These are phyloP conservation scores for Aspergillus sp. DNA, from an alignment of 2,329 filamentous ascomycete genomes.

Conservation along the genomic window DNA sequence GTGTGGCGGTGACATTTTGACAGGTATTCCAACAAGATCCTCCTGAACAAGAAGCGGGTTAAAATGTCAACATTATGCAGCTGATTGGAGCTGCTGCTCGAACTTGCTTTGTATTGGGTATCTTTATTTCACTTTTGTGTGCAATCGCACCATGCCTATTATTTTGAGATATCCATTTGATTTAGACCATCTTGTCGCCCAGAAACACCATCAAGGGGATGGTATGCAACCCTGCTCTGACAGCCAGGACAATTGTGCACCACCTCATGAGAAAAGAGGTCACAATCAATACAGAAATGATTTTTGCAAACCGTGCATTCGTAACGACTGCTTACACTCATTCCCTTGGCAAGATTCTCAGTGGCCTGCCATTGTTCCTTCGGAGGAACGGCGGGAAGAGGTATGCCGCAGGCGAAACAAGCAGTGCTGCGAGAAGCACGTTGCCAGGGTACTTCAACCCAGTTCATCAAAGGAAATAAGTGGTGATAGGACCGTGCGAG, in stretches of 20 bases:
- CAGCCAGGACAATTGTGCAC: conserved; percentile 96
- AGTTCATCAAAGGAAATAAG: conserved; percentile 84
- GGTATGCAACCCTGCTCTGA: conserved; percentile 46
- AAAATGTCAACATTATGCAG: background rate
- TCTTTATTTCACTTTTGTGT: background rate
- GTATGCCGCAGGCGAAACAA: conserved; percentile 75
- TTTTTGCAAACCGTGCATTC: conserved; percentile 81
- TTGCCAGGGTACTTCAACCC: conserved; percentile 84
- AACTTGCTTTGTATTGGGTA: background rate
- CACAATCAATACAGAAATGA: conserved; percentile 98
- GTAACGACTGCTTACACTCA: conserved; percentile 85
- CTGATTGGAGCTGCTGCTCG: too few relatives aligned
- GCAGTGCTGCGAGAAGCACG: conserved; percentile 61
- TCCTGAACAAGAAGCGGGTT: background rate
- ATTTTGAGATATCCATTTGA: conserved; percentile 33
- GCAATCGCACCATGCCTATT: background rate
- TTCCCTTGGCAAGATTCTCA: conserved; percentile 55
- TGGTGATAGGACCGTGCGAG: conserved; percentile 91
- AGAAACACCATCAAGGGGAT: conserved; percentile 1
- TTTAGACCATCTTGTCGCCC: conserved; percentile 27
- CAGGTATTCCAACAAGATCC: background rate
- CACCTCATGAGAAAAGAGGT: conserved; percentile 90
- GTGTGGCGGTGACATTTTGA: background rate
- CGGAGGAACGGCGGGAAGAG: conserved; percentile 62
- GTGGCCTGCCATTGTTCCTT: conserved; percentile 34